These are phyloP conservation scores for Hemisphaericaspora xylofermentans DNA, from an alignment of 1,139 yeast genomes.

Conservation along the genomic window DNA sequence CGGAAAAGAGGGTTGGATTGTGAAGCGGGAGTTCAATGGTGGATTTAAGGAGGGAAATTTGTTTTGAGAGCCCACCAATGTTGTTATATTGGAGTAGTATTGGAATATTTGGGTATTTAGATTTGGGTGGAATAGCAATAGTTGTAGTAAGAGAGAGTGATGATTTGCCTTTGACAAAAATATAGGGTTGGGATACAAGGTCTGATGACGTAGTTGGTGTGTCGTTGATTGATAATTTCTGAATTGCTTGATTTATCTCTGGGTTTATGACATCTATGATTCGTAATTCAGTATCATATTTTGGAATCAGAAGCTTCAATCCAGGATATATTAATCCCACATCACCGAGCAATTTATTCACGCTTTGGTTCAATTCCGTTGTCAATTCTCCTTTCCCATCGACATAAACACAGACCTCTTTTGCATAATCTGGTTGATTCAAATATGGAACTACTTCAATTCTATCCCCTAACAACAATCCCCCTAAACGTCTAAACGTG, in stretches of 20 bases:
- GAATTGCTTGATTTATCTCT: conserved; percentile 23
- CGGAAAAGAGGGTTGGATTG: conserved; percentile 71
- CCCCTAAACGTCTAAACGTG: conserved; percentile 51
- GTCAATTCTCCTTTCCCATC: conserved; percentile 7
- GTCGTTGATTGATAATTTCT: conserved; percentile 24
- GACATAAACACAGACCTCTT: conserved; percentile 18
- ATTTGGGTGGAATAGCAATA: conserved; percentile 16
- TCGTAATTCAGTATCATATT: conserved; percentile 9
- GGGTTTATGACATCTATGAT: conserved; percentile 26
- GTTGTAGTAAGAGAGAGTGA: conserved; percentile 26
- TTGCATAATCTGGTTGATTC: conserved; percentile 53
- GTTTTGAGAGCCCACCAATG: conserved; percentile 77
- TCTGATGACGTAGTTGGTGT: conserved; percentile 13
- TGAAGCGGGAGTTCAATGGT: conserved; percentile 80
- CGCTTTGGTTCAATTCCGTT: conserved; percentile 11
- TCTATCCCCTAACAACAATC: conserved; percentile 72
- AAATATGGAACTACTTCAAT: conserved; percentile 46
- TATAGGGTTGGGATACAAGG: conserved; percentile 44
- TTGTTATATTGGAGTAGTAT: conserved; percentile 42
- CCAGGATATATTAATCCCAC: conserved; percentile 62
- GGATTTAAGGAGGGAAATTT: conserved; percentile 59
- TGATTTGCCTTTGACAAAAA: conserved; percentile 39
- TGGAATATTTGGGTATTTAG: conserved; percentile 43
- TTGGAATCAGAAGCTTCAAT: conserved; percentile 21
- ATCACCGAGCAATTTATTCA: conserved; percentile 45